A percentile compares a stretch with the other conserved stretches of the same genome.
phyloP scores from a whole-genome alignment of 768 basidiomycete species.

The Podaxis rugospora region DNA sequence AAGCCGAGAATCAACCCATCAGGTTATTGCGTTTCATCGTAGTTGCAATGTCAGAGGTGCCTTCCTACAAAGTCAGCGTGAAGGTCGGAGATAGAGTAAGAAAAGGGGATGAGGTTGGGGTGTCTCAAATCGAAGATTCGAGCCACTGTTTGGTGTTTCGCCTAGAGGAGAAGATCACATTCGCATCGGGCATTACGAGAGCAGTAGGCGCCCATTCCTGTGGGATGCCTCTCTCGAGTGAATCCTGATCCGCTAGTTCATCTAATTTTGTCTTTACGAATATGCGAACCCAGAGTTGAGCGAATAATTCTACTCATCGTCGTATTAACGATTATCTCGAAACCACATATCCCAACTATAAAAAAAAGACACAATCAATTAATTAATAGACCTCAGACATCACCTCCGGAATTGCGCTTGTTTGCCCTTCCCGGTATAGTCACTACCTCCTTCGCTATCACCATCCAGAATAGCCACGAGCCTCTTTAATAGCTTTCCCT shows the following conservation, averaged over 20 bases:
- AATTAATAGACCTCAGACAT: background rate
- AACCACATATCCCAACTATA: background rate
- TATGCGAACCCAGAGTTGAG: no score
- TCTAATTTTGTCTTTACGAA: no score
- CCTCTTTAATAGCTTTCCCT: slow-evolving; percentile 46
- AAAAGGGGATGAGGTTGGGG: slow-evolving; percentile 55
- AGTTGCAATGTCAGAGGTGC: slow-evolving; percentile 60
- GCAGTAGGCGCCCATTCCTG: background rate
- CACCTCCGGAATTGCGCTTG: background rate
- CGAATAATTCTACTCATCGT: no score
- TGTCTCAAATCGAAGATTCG: slow-evolving; percentile 64
- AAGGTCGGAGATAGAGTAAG: slow-evolving; percentile 37
- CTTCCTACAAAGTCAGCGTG: slow-evolving; percentile 49
- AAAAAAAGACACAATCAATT: background rate
- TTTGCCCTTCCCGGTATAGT: background rate
- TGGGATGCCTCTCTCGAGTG: background rate
- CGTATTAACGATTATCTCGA: background rate
- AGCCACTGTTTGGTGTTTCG: slow-evolving; percentile 29
- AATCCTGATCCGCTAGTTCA: background rate
- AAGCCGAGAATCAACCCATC: slow-evolving; percentile 45
- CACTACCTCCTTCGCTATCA: slow-evolving; percentile 12
- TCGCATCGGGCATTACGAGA: background rate
- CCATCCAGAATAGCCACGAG: slow-evolving; percentile 30
- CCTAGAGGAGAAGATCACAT: background rate
- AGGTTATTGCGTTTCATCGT: slow-evolving; percentile 55